Percentiles rank a stretch among this genome's conserved stretches.
phyloP scores from a whole-genome alignment of 306 rosid genomes.

The Sicyos edulis region DNA sequence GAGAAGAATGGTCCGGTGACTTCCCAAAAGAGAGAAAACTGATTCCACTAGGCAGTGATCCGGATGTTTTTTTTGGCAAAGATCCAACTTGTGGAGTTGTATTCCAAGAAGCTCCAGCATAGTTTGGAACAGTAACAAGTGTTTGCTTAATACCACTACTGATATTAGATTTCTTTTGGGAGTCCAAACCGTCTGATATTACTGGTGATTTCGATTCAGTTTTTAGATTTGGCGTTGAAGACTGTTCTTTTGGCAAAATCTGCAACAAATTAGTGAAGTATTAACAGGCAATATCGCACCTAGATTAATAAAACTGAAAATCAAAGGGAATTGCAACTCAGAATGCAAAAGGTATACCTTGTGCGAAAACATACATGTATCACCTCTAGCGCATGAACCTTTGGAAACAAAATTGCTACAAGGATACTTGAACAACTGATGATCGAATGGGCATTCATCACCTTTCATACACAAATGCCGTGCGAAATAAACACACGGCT shows the following conservation, averaged over 20 bases:
- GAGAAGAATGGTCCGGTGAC: slow-evolving; percentile 29
- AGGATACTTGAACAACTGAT: slow-evolving; percentile 73
- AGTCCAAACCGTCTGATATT: slow-evolving; percentile 27
- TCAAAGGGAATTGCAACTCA: slow-evolving; percentile 9
- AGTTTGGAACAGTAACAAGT: slow-evolving; percentile 21
- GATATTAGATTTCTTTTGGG: slow-evolving; percentile 29
- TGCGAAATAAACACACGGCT: slow-evolving; percentile 77
- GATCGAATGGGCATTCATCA: slow-evolving; percentile 85
- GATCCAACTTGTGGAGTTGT: slow-evolving; percentile 28
- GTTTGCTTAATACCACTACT: slow-evolving; percentile 28
- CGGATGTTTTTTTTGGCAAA: slow-evolving; percentile 29
- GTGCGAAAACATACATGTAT: slow-evolving; percentile 68
- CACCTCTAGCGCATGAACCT: slow-evolving; percentile 71
- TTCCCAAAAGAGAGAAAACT: slow-evolving; percentile 41
- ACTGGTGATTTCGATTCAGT: slow-evolving; percentile 35
- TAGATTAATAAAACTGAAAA: slow-evolving; percentile 3
- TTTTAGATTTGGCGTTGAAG: slow-evolving; percentile 31
- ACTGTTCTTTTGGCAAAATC: slow-evolving; percentile 43
- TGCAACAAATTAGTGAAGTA: slow-evolving; percentile 28
- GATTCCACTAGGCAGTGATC: slow-evolving; percentile 42
- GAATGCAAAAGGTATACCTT: slow-evolving; percentile 43
- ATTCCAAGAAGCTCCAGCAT: slow-evolving; percentile 25
- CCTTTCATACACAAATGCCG: slow-evolving; percentile 83
- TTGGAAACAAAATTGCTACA: slow-evolving; percentile 49
- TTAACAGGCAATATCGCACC: background rate